phyloP scores from a whole-genome alignment of 441 rosid genomes.

The Mallotus repandus region DNA sequence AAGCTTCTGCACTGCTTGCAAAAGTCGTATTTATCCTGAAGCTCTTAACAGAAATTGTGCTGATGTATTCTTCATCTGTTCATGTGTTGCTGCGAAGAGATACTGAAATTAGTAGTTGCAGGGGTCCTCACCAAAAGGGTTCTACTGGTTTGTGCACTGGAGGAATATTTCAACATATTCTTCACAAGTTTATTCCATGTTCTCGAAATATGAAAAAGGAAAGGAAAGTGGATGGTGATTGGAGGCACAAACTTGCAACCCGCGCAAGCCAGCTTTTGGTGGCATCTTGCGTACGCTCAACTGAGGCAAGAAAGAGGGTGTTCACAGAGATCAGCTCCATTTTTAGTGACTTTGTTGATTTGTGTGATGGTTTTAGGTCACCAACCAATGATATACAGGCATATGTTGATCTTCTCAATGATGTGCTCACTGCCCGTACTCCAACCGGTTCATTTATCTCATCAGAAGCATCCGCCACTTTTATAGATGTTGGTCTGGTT shows the following conservation, averaged over 20 bases:
- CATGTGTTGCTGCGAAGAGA: constrained; percentile 85
- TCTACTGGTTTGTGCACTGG: constrained; percentile 40
- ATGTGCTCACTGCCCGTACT: constrained; percentile 81
- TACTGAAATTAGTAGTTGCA: constrained; percentile 63
- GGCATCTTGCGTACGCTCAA: constrained; percentile 90
- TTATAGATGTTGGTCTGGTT: constrained; percentile 89
- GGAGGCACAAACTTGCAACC: constrained; percentile 85
- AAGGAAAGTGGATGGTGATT: constrained; percentile 79
- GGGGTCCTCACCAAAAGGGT: constrained; percentile 57
- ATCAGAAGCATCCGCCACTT: constrained; percentile 89
- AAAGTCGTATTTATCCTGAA: constrained; percentile 88
- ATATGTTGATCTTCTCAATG: constrained; percentile 81
- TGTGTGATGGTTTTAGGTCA: constrained; percentile 52
- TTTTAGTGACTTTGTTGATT: constrained; percentile 66
- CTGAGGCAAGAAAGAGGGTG: constrained; percentile 87
- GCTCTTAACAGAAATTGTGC: constrained; percentile 83
- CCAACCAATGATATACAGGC: constrained; percentile 72
- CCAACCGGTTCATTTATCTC: constrained; percentile 86
- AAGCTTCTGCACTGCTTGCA: constrained; percentile 76
- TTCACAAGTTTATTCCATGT: constrained; percentile 72
- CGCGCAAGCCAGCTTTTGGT: constrained; percentile 88
- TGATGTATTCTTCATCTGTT: constrained; percentile 85
- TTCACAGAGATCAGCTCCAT: constrained; percentile 72
- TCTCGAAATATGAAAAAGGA: constrained; percentile 69
- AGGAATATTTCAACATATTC: constrained; percentile 84